Evolutionary conservation across 768 basidiomycete genomes (phyloP), one percentile per base, ranked within the genome.

Genomic region (Amanita pallidorosea): DNA sequence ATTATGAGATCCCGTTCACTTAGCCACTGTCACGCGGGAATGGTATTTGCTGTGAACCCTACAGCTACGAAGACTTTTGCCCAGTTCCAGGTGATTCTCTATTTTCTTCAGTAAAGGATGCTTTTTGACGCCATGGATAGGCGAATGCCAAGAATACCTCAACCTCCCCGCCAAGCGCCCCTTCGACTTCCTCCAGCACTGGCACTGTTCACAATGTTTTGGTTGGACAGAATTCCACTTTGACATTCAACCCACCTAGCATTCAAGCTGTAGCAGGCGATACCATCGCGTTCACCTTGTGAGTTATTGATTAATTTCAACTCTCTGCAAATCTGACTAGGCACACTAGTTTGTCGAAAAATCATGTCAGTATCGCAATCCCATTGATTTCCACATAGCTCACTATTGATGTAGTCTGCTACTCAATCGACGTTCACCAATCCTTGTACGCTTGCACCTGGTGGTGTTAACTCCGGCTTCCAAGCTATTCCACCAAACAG

Each of bases 401-500:
- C 4, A 37, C 25, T 22, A 23, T 23, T 17, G 18, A 15, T 47
- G 11, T 48, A 75, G 69, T 70, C 70, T 22, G 67, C 69, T 53
- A 72, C 72, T 35, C 70, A 75, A 60, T 75, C 73, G 31, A 69
- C 72, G 8, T 76, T 77, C 57, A 60, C 64, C 20, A 51, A 51
- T 35, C 75, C 75, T 29, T 77, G 75, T 61, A 53, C 57, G 5
- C 54, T 59, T 52, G 55, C 69, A 9, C 64, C 59, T 49, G 46
- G n/a, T 49, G 77, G 76, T 37, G 60, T 73, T 40, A 67, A 76
- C 65, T 81, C 80, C 8, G 78, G 76, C 34, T 81, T 76, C 70
- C 66, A 67, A 57, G 54, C 63, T 29, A 66, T 72, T 31, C 53
- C 64, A 15, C 56, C 63, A 37, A 62, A 61, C 25, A 61, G 72